These are phyloP conservation scores for Solanum sitiens DNA, from an alignment of 257 asterid species.

Conservation along the genomic window DNA sequence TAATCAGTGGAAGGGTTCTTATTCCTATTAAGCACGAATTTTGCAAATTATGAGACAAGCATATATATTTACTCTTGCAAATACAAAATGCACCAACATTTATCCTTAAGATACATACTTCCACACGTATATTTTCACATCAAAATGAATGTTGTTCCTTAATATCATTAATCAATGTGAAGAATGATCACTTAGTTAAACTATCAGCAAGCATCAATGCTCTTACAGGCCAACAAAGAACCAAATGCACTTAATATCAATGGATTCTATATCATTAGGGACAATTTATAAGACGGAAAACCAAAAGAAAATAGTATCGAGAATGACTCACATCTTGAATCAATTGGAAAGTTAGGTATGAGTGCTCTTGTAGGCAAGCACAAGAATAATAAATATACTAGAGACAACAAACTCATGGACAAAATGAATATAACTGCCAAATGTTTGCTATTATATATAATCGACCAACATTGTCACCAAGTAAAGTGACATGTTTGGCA, in stretches of 20 bases:
- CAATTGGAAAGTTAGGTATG: background rate
- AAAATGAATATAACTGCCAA: background rate
- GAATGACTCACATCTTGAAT: background rate
- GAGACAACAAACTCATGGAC: background rate
- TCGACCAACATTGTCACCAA: background rate
- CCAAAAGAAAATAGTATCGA: background rate
- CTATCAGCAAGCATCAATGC: background rate
- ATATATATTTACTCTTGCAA: background rate
- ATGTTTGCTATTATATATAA: background rate
- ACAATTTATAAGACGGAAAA: background rate
- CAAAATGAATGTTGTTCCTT: background rate
- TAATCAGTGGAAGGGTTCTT: background rate
- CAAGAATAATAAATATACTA: background rate
- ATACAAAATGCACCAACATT: background rate
- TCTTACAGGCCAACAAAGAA: background rate
- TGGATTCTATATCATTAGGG: background rate
- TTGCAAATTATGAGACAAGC: background rate
- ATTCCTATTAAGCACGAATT: background rate
- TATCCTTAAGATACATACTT: background rate
- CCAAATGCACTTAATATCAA: background rate
- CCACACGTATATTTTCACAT: background rate
- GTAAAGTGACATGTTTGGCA: background rate
- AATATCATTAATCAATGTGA: background rate
- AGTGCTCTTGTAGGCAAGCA: background rate
- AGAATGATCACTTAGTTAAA: background rate